A percentile compares a stretch with the other conserved stretches of the same genome.
Evolutionary conservation across 2,329 filamentous ascomycete genomes (phyloP).

Genomic region (Neonectria neomacrospora): DNA sequence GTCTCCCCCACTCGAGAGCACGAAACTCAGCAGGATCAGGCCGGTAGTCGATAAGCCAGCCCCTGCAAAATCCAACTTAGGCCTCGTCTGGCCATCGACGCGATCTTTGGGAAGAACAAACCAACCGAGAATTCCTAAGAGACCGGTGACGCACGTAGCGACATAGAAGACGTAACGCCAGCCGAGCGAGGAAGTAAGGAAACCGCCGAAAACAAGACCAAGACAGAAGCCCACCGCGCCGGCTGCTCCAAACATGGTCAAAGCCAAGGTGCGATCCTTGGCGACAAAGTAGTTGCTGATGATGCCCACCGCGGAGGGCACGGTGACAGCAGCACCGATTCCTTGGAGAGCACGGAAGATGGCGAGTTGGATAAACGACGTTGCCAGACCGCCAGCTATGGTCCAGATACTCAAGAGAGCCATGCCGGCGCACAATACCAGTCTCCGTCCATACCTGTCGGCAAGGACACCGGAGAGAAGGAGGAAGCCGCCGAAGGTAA

Average conservation of each 20-base stretch:
- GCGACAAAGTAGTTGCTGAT: slow-evolving; percentile 24
- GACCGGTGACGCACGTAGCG: slow-evolving; percentile 16
- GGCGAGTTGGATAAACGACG: slow-evolving; percentile 18
- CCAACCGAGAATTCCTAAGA: slow-evolving; percentile 41
- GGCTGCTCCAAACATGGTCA: slow-evolving; percentile 21
- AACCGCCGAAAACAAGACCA: slow-evolving; percentile 21
- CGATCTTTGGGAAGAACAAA: slow-evolving; percentile 53
- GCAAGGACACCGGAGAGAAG: slow-evolving; percentile 18
- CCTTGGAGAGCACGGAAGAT: slow-evolving; percentile 24
- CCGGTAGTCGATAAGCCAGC: slow-evolving; percentile 55
- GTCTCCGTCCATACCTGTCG: slow-evolving; percentile 17
- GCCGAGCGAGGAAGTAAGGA: slow-evolving; percentile 22
- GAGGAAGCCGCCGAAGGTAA: slow-evolving; percentile 24
- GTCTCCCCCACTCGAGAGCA: slow-evolving; percentile 56
- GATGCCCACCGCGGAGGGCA: slow-evolving; percentile 21
- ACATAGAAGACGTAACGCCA: slow-evolving; percentile 28
- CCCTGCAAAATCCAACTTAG: slow-evolving; percentile 54
- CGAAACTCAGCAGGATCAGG: slow-evolving; percentile 56
- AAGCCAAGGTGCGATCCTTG: slow-evolving; percentile 17
- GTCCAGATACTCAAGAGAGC: slow-evolving; percentile 21
- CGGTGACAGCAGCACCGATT: slow-evolving; percentile 16
- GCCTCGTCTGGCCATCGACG: slow-evolving; percentile 45
- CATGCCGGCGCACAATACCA: slow-evolving; percentile 21
- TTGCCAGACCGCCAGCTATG: slow-evolving; percentile 13
- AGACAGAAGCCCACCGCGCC: slow-evolving; percentile 22